Conservation (phyloP, 108 stramenopile species). For the Hondaea fermentalgiana region DNA sequence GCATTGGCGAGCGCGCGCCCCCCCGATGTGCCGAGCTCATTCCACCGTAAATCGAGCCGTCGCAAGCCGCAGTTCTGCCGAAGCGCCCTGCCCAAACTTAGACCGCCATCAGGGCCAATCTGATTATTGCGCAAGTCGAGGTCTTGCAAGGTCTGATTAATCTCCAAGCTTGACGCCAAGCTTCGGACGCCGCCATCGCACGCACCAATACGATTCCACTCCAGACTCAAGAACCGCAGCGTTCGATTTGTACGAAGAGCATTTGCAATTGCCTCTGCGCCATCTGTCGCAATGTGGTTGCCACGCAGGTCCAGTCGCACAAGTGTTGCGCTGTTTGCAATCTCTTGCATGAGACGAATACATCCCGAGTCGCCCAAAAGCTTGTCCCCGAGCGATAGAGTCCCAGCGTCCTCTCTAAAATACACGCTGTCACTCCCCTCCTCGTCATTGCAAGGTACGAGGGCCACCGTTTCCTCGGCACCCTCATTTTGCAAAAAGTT, state of each 20-base stretch:
- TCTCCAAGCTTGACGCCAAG: not conserved
- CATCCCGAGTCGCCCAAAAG: not conserved
- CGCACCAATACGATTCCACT: not conserved
- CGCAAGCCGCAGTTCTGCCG: not conserved
- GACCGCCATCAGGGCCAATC: not conserved
- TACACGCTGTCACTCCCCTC: too few relatives aligned
- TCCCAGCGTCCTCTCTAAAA: not conserved
- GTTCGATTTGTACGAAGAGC: not conserved
- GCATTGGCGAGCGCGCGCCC: not conserved
- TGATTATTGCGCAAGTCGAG: conserved; percentile 13
- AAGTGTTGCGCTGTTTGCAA: not conserved
- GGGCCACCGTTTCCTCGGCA: too few relatives aligned
- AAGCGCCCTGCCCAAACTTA: not conserved
- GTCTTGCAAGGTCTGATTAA: not conserved
- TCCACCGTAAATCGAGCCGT: conserved; percentile 1
- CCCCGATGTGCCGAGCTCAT: not conserved
- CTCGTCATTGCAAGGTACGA: too few relatives aligned
- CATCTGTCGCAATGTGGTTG: not conserved
- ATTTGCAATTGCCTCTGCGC: not conserved
- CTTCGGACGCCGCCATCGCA: not conserved
- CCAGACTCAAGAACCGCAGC: not conserved
- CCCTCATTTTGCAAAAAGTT: too few relatives aligned
- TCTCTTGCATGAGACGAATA: not conserved
- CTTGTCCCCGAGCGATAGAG: not conserved
- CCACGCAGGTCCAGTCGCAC: not conserved